Conservation (phyloP, 1,284 basidiomycete genomes). For the Porogramme epimiltina region DNA sequence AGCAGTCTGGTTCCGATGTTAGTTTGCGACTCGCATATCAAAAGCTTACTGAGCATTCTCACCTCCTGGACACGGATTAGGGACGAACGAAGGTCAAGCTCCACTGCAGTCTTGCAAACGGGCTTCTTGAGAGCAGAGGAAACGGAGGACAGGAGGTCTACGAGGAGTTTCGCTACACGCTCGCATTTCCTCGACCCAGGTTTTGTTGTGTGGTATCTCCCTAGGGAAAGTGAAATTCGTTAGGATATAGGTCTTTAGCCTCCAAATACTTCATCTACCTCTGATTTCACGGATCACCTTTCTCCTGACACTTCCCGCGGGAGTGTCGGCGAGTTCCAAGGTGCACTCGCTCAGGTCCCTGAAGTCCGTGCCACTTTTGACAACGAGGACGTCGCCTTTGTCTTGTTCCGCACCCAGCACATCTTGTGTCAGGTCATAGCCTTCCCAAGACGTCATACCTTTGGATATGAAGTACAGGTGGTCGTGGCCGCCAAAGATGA, state of each 20-base stretch:
- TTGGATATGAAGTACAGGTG: slow-evolving; percentile 85
- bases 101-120: slow-evolving; percentile 69
- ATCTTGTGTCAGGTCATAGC: slow-evolving; percentile 56
- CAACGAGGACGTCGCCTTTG: slow-evolving; percentile 67
- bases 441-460: slow-evolving; percentile 76
- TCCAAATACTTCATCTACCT: slow-evolving; percentile 49
- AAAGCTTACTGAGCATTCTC: too few species aligned
- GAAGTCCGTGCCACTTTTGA: slow-evolving; percentile 93
- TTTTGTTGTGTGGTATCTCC: slow-evolving; percentile 64
- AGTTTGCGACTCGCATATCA: slow-evolving; percentile 12
- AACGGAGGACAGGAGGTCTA: slow-evolving; percentile 71
- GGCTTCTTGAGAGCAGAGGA: slow-evolving; percentile 71
- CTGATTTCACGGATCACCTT: slow-evolving; percentile 67
- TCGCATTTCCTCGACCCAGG: slow-evolving; percentile 65
- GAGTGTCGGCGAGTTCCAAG: slow-evolving; percentile 64
- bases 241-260: too few species aligned
- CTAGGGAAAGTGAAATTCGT: slow-evolving; percentile 40
- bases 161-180: slow-evolving; percentile 61
- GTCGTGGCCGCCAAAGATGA: slow-evolving; percentile 90
- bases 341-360: slow-evolving; percentile 80
- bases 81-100: slow-evolving; percentile 78
- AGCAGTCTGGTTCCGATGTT: slow-evolving; percentile 73
- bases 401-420: slow-evolving; percentile 79
- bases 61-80: slow-evolving; percentile 75
- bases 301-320: slow-evolving; percentile 63